phyloP scores from a whole-genome alignment of 1,139 yeast genomes.

The Taphrina confusa region DNA sequence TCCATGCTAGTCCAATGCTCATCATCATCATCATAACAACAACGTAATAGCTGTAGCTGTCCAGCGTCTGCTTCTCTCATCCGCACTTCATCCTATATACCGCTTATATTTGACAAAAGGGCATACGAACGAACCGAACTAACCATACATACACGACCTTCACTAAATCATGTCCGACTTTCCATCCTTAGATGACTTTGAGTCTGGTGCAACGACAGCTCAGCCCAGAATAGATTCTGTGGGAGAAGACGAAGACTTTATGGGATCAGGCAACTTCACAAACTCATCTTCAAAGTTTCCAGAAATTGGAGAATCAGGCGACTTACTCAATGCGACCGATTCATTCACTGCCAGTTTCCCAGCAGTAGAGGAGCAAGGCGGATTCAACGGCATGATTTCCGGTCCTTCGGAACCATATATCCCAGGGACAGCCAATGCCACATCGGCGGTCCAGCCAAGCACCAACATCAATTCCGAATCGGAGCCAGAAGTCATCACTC shows the following conservation, averaged over 20 bases:
- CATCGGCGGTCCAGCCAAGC: conserved; percentile 37
- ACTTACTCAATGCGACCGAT: conserved; percentile 42
- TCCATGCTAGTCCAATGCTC: too few species aligned
- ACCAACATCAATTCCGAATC: conserved; percentile 11
- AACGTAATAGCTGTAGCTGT: too few species aligned
- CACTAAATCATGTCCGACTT: conserved; percentile 55
- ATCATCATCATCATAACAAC: too few species aligned
- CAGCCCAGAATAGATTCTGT: conserved; percentile 56
- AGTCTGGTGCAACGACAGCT: conserved; percentile 44
- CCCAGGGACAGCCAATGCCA: conserved; percentile 39
- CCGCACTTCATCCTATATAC: too few species aligned
- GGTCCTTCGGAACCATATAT: conserved; percentile 44
- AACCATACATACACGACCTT: too few species aligned
- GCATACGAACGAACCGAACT: too few species aligned
- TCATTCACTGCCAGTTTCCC: conserved; percentile 12
- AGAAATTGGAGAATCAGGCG: conserved; percentile 43
- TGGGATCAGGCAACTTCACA: conserved; percentile 51
- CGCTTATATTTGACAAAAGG: too few species aligned
- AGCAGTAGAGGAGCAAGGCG: conserved; percentile 7
- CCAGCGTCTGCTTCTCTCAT: too few species aligned
- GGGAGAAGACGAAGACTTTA: conserved; percentile 57
- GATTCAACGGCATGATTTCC: conserved; percentile 42
- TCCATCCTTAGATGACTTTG: conserved; percentile 69
- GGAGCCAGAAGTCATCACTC: conserved; percentile 19
- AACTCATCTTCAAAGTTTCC: conserved; percentile 20